phyloP scores from a whole-genome alignment of 2,329 filamentous ascomycete species.

The Penicillium vulpinum region DNA sequence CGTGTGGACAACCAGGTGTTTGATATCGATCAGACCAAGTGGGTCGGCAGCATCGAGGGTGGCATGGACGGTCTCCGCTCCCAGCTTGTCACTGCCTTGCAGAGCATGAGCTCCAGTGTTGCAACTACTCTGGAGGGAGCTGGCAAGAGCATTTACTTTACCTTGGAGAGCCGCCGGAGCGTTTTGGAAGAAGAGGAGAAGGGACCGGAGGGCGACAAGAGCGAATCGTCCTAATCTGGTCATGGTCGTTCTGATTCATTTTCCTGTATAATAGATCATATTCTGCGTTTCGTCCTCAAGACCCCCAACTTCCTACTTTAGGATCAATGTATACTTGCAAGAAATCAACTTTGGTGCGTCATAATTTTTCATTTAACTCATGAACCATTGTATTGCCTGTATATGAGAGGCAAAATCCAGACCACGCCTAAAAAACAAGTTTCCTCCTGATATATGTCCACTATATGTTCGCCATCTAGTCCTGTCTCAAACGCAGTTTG shows the following conservation, averaged over 20 bases:
- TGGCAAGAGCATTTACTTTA: slow-evolving; percentile 79
- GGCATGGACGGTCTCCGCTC: slow-evolving; percentile 77
- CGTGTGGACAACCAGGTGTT: slow-evolving; percentile 83
- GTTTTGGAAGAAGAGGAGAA: slow-evolving; percentile 74
- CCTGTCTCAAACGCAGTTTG: slow-evolving; percentile 47
- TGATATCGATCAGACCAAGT: slow-evolving; percentile 69
- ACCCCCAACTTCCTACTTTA: slow-evolving; percentile 17
- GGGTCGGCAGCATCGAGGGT: slow-evolving; percentile 75
- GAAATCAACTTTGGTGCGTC: slow-evolving; percentile 13
- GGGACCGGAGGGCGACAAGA: slow-evolving; percentile 35
- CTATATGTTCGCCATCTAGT: slow-evolving; percentile 4
- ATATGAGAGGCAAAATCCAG: neutral
- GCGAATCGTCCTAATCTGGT: slow-evolving; percentile 30
- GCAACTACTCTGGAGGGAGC: slow-evolving; percentile 77
- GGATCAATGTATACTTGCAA: slow-evolving; percentile 26
- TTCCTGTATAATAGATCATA: slow-evolving; percentile 40
- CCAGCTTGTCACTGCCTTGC: slow-evolving; percentile 78
- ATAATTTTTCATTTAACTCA: neutral
- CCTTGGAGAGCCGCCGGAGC: slow-evolving; percentile 76
- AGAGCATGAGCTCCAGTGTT: slow-evolving; percentile 74
- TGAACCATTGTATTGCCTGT: neutral
- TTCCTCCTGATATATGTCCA: neutral
- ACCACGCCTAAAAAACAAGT: neutral
- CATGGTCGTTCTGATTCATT: slow-evolving; percentile 18
- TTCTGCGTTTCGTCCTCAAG: slow-evolving; percentile 25